Conservation (phyloP, 2,329 filamentous ascomycete genomes). For the Diaporthe citriasiana region DNA sequence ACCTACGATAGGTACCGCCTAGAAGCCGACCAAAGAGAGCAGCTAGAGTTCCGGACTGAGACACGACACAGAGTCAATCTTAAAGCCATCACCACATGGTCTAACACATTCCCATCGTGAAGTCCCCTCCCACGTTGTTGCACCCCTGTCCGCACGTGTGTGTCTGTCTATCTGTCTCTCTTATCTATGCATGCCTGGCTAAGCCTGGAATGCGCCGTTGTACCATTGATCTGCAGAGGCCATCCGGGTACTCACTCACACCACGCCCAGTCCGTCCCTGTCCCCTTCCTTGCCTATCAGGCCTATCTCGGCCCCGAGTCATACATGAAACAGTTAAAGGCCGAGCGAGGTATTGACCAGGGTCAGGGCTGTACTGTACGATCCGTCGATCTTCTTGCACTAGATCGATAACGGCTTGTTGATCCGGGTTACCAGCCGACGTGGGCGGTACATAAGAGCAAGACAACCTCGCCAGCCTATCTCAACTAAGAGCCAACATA, state of each 20-base stretch:
- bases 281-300: not conserved
- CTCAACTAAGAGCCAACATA: too few relatives aligned
- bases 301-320: conserved; percentile 17
- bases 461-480: not conserved
- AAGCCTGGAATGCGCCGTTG: not conserved
- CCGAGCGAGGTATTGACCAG: not conserved
- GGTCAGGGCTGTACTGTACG: not conserved
- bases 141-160: conserved; percentile 19
- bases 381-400: not conserved
- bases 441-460: not conserved
- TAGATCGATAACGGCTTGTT: not conserved
- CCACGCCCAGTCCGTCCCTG: not conserved
- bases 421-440: conserved; percentile 7
- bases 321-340: conserved; percentile 15
- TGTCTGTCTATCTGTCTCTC: not conserved
- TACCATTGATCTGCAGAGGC: too few relatives aligned
- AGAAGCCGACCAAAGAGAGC: too few relatives aligned
- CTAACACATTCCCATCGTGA: not conserved
- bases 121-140: conserved; percentile 4
- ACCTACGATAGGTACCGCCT: not conserved
- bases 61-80: not conserved
- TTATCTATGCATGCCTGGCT: not conserved
- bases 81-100: not conserved
- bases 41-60: not conserved
- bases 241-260: too few relatives aligned